These are phyloP conservation scores for Plenodomus tracheiphilus DNA, from an alignment of 2,329 filamentous ascomycete species.

Conservation along the genomic window DNA sequence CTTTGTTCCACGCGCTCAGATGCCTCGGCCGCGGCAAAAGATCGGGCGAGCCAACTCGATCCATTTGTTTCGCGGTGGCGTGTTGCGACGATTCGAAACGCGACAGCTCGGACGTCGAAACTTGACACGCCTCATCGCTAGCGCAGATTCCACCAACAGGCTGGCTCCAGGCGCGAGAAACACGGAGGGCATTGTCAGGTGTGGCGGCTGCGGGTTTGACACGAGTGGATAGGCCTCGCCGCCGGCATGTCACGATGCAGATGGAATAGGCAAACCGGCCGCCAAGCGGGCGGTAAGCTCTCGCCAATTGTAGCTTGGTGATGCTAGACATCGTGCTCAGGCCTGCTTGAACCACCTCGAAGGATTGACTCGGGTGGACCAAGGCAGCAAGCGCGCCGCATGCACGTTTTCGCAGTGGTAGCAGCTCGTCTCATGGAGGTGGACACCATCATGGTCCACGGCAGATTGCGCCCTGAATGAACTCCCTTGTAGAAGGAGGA, in stretches of 20 bases:
- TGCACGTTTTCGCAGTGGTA: slow-evolving; percentile 11
- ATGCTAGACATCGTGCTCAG: slow-evolving; percentile 7
- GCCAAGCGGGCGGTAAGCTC: slow-evolving; percentile 4
- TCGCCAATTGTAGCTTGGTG: slow-evolving; percentile 7
- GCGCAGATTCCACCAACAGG: slow-evolving; percentile 5
- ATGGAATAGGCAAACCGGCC: slow-evolving; percentile 13
- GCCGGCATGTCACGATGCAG: slow-evolving; percentile 9
- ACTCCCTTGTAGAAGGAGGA: neutral
- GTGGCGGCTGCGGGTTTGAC: slow-evolving; percentile 19
- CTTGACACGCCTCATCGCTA: slow-evolving; percentile 17
- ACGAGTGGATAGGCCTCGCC: slow-evolving; percentile 23
- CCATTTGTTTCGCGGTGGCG: slow-evolving; percentile 26
- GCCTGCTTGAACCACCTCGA: slow-evolving; percentile 7
- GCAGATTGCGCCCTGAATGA: neutral
- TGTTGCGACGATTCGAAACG: slow-evolving; percentile 29
- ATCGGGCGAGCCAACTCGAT: slow-evolving; percentile 6
- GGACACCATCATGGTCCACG: slow-evolving; percentile 19
- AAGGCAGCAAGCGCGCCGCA: slow-evolving; percentile 9
- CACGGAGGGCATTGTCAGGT: slow-evolving; percentile 2
- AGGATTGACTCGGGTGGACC: slow-evolving; percentile 13
- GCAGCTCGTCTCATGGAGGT: slow-evolving; percentile 27
- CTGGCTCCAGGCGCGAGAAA: slow-evolving; percentile 5
- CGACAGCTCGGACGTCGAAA: slow-evolving; percentile 22
- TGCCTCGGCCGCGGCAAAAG: slow-evolving; percentile 10
- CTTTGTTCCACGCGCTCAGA: too few species aligned